These are phyloP conservation scores for Phytopythium aichiense DNA, from an alignment of 352 stramenopile genomes.

Conservation along the genomic window DNA sequence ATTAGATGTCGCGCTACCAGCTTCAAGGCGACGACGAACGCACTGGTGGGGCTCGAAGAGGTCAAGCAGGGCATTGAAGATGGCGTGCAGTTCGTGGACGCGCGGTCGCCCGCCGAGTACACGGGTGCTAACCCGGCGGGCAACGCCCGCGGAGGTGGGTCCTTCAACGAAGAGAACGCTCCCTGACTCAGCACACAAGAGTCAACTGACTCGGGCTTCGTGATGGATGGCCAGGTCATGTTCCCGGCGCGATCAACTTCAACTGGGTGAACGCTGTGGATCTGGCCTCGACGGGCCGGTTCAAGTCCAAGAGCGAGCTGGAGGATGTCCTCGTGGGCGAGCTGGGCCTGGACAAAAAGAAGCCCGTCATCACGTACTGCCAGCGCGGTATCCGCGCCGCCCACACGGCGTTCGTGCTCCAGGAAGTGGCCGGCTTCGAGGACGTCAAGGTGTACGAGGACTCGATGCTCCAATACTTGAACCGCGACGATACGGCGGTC, in stretches of 20 bases:
- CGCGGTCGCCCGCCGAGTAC: constrained; percentile 26
- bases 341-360: constrained; percentile 36
- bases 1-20: neutral
- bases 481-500: constrained; percentile 58
- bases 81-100: constrained; percentile 30
- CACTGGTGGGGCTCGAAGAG: constrained; percentile 22
- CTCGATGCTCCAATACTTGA: constrained; percentile 81
- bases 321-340: constrained; percentile 35
- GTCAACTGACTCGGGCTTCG: neutral
- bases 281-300: constrained; percentile 36
- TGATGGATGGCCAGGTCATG: constrained; percentile 26
- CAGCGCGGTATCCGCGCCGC: constrained; percentile 65
- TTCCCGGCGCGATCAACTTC: constrained; percentile 67
- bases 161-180: neutral
- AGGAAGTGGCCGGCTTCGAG: constrained; percentile 50
- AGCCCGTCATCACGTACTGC: constrained; percentile 70
- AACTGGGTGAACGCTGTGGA: constrained; percentile 69
- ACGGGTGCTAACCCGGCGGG: constrained; percentile 21
- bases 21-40: constrained; percentile 11
- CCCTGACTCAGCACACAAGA: neutral
- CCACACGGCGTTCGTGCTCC: constrained; percentile 63
- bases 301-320: constrained; percentile 58
- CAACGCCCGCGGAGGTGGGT: constrained; percentile 19
- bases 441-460: constrained; percentile 66
- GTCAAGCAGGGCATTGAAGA: constrained; percentile 30